Base-by-base conservation (phyloP, 352 stramenopile genomes). In the Globisporangium apiculatum region DNA sequence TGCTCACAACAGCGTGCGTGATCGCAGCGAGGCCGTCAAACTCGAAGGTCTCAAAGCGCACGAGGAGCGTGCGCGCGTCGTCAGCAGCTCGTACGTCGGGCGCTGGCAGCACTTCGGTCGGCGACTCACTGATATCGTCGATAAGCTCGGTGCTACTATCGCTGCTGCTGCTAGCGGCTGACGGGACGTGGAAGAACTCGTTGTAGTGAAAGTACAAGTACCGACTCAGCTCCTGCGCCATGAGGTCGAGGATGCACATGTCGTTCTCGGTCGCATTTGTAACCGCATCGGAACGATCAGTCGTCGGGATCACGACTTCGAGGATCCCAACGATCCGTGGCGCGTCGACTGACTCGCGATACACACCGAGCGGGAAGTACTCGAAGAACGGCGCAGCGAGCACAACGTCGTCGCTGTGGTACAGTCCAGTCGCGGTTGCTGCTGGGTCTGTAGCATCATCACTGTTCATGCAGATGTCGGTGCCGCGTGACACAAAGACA, bases 121-220 rank as follows among this genome's bases (percentile, higher is more conserved):
- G 45, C 15, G n/a, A 37, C 7, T 43, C 54, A 5, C 53, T 52
- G n/a, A 46, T 38, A 24, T 52, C 24, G 2, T 66, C 35, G 5
- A 45, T 46, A 40, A 12, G 37, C 31, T 31, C 42, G 5, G 35
- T 46, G 0, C 52, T 55, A 2, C 35, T 31, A 0, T 62, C 53
- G 5, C 17, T 17, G 31, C 42, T 18, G 36, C 24, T 31, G 31
- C 35, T 48, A 15, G 12, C 3, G 9, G 45, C 5, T 15, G 60
- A 56, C 3, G 66, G 43, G 14, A 86, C 69, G 1, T 61, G 36
- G 62, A 92, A 89, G 58, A 90, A 90, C 35, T 69, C 66, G 10
- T 79, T 67, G 54, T 88, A 92, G 57, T 92, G 78, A 52, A 89
- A 92, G 47, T 75, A 85, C 36, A 92, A 58, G 52, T 92, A 90